Evolutionary conservation across 1,139 yeast species (phyloP), one percentile per base, ranked within the genome.

Genomic region (Geotrichum citri-aurantii): DNA sequence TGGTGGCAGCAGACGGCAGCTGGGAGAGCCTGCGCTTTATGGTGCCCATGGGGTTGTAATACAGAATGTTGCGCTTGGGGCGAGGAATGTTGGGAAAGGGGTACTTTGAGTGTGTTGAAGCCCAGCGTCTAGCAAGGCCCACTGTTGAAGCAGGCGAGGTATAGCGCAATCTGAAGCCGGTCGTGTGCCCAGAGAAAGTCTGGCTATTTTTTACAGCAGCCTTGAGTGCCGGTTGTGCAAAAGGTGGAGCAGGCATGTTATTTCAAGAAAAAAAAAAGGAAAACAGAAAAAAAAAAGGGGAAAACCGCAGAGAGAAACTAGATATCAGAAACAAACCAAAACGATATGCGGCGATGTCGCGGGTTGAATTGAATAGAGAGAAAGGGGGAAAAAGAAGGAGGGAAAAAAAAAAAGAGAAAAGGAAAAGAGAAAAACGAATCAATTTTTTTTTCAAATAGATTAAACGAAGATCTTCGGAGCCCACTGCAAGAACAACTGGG

Each of bases 51-150:
- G 68, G 69, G 68, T 65, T 63, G 71, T 83, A 82, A 69, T 83
- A 83, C 56, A 82, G 74, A 3, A 80, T 79, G 60, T 79, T 81
- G 61, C 88, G 72, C 69, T 82, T 83, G 6, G 89, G 88, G 62
- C 88, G 75, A 1, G 89, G 88, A 57, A 84, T 81, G 61, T 77
- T 76, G 1, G 88, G 86, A 65, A 84, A 82, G 26, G 75, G 77
- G 64, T 81, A 80, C 62, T 60, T 62, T 56, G 58, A 55, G n/a
- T 46, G 47, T 8, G 51, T 52, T 24, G 53, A 49, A 7, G 56
- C 54, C 54, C 50, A 33, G 33, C 56, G 33, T 11, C 52, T 50
- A 40, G 56, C 55, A 11, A 52, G 48, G 29, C 59, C 56, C 12
- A 42, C 50, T 3, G 56, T 31, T 14, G 59, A 29, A 21, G 53